phyloP scores from a whole-genome alignment of 192 early-diverging fungal species.

The Physocladia obscura region DNA sequence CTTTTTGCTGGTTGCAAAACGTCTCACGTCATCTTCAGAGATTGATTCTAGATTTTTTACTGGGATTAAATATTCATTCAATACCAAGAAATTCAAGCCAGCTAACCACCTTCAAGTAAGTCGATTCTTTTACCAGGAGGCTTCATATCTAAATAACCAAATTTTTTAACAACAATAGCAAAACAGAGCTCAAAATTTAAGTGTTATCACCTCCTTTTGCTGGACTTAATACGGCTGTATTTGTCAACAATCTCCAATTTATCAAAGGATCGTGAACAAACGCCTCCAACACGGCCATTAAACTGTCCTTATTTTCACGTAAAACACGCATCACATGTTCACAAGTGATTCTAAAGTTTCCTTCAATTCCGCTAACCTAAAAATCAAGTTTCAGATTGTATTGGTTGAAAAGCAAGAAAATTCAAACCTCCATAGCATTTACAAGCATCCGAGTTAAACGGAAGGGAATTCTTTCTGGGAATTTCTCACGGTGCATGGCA shows the following conservation, averaged over 20 bases:
- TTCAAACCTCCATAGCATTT: constrained; percentile 90
- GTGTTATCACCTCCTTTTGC: constrained; percentile 32
- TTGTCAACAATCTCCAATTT: constrained; percentile 78
- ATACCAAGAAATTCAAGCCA: too few relatives aligned
- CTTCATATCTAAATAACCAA: too few relatives aligned
- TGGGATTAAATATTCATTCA: too few relatives aligned
- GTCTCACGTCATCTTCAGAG: neutral
- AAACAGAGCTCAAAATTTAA: neutral
- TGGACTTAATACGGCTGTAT: constrained; percentile 45
- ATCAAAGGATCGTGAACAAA: constrained; percentile 97
- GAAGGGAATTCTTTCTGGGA: constrained; percentile 98
- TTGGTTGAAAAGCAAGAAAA: neutral
- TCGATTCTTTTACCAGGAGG: too few relatives aligned
- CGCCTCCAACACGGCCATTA: constrained; percentile 97
- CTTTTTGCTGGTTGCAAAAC: constrained; percentile 17
- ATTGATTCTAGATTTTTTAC: neutral
- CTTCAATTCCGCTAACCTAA: constrained; percentile 84
- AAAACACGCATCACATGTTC: constrained; percentile 95
- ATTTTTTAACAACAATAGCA: neutral
- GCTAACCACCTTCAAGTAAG: too few relatives aligned
- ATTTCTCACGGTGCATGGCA: constrained; percentile 93
- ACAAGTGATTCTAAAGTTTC: constrained; percentile 92
- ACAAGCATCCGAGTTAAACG: constrained; percentile 95
- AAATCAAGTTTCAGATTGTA: neutral
- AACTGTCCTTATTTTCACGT: constrained; percentile 88